Evolutionary conservation across 805 yeast species (phyloP).

Genomic region (Spathaspora hagerdaliae): DNA sequence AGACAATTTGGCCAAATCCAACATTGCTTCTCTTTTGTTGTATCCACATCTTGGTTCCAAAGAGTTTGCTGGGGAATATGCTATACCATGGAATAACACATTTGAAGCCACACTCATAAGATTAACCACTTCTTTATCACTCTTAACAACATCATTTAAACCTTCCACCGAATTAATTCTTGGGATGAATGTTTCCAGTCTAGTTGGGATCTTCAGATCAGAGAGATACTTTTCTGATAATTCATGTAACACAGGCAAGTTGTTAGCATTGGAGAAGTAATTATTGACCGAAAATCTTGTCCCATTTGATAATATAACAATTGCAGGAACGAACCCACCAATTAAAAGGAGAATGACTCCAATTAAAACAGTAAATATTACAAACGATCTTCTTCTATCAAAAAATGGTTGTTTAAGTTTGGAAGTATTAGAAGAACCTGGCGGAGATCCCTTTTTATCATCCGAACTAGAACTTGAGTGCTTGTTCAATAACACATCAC

Average conservation of each 20-base stretch:
- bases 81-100: slow-evolving; percentile 50
- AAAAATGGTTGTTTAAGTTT: background rate
- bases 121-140: slow-evolving; percentile 28
- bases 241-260: slow-evolving; percentile 4
- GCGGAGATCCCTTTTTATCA: background rate
- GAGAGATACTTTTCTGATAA: slow-evolving; percentile 4
- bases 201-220: background rate
- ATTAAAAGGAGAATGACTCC: slow-evolving; percentile 10
- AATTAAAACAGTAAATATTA: background rate
- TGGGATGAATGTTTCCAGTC: background rate
- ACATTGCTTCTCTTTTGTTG: slow-evolving; percentile 42
- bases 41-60: slow-evolving; percentile 53
- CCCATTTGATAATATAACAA: slow-evolving; percentile 26
- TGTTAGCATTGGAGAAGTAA: slow-evolving; percentile 17
- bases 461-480: background rate
- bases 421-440: background rate
- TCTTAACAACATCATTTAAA: slow-evolving; percentile 26
- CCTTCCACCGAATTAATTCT: slow-evolving; percentile 15
- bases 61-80: slow-evolving; percentile 55
- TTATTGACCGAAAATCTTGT: slow-evolving; percentile 19
- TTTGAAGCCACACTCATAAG: slow-evolving; percentile 30
- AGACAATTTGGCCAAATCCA: slow-evolving; percentile 56
- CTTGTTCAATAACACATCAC: background rate
- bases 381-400: background rate
- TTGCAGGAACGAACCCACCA: slow-evolving; percentile 17